Base-by-base conservation (phyloP, 1,139 yeast genomes). In the Nakaseomyces sp. region DNA sequence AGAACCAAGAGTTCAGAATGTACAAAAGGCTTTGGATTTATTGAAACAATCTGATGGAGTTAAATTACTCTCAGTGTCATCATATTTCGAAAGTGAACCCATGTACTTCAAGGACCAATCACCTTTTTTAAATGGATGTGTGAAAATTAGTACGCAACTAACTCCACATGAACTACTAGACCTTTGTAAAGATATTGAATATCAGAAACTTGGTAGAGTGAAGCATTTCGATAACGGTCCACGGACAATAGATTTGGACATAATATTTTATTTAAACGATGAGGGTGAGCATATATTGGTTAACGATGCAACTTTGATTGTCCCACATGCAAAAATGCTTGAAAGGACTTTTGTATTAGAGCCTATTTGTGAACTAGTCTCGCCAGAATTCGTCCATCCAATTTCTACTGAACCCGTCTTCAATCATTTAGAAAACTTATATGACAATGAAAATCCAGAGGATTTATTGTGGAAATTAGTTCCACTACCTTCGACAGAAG, bases 181-280 rank as follows among this genome's bases (percentile, higher is more conserved):
- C 16, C 67, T 71, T 3, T 64, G 89, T 47, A 89, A 93, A 57
- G 71, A 74, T 22, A 82, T 91, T 39, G 99, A 91, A 62, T 85
- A 85, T 54, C 69, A 76, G 5, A 75, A 74, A 26, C 66, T 89
- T 33, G 70, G 74, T n/a, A 69, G 99, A 42, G 79, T 79, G 19
- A 91, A 91, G 59, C 67, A 77, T 37, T 73, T 86, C 50, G 89
- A 85, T 26, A 91, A 91, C 58, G 96, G 98, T 0, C 98, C 98
- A 5, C 70, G 99, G 47, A 68, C 83, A 8, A 85, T 91, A 45
- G 99, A 91, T 58, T 71, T 91, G 47, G 99, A 91, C 63, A 86
- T 91, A 18, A 55, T 91, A 12, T 66, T 91, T 19, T 88, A 78
- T 55, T 30, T 51, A 13, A 50, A 55, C 31, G 56, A 55, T 25